These are phyloP conservation scores for Moesziomyces parantarcticus DNA, from an alignment of 1,284 basidiomycete species.

Conservation along the genomic window DNA sequence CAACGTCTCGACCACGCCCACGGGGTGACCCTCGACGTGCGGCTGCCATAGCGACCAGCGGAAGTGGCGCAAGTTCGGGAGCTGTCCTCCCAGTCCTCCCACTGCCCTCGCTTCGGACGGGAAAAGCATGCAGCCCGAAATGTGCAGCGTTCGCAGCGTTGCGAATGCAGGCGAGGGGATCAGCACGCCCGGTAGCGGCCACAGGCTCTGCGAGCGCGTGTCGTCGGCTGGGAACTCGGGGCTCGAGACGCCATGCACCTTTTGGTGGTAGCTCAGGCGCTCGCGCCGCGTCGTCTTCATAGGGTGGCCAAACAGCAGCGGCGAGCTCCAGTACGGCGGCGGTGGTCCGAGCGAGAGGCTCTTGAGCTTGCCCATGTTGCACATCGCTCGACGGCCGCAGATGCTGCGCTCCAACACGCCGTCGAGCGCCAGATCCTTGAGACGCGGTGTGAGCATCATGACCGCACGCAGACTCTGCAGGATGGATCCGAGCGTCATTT, in stretches of 20 bases:
- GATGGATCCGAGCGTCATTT: conserved; percentile 48
- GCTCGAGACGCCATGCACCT: conserved; percentile 28
- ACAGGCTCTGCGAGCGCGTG: conserved; percentile 35
- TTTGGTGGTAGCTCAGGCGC: conserved; percentile 38
- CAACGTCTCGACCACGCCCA: conserved; percentile 46
- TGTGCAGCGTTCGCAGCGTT: conserved; percentile 47
- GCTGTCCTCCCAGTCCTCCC: conserved; percentile 44
- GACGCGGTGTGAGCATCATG: conserved; percentile 44
- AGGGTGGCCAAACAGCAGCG: conserved; percentile 47
- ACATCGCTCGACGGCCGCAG: conserved; percentile 46
- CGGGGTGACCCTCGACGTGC: conserved; percentile 50
- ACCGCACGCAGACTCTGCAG: conserved; percentile 42
- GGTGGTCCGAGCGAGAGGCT: conserved; percentile 54
- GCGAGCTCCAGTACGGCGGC: conserved; percentile 56
- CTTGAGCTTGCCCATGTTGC: conserved; percentile 50
- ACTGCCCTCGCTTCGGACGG: conserved; percentile 46
- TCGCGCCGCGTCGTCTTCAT: conserved; percentile 44
- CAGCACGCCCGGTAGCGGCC: conserved; percentile 43
- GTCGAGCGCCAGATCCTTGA: conserved; percentile 49
- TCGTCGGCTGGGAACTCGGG: conserved; percentile 28
- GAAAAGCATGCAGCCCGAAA: conserved; percentile 58
- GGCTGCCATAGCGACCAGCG: conserved; percentile 54
- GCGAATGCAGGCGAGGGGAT: conserved; percentile 45
- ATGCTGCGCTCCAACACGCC: conserved; percentile 50
- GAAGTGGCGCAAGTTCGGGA: conserved; percentile 50